These are phyloP conservation scores for Acanthamoeba divionensis DNA, from an alignment of 208 protist species.

Conservation along the genomic window DNA sequence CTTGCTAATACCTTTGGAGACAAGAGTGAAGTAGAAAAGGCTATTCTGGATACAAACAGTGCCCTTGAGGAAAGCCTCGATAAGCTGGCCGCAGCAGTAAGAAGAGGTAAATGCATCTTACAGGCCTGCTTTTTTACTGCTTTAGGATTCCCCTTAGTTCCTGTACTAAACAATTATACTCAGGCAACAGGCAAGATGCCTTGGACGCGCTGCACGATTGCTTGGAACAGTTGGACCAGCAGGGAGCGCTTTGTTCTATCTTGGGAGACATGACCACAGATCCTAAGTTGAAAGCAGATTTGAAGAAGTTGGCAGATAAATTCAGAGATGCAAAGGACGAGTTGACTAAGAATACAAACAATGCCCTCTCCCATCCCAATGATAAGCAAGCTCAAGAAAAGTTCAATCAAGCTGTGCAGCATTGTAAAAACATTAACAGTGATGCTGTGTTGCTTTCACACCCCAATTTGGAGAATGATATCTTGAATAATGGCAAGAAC, in stretches of 20 bases:
- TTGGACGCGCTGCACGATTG: conserved; percentile 9
- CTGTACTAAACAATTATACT: too few relatives aligned
- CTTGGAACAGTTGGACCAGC: conserved; percentile 9
- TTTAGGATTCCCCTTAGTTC: too few relatives aligned
- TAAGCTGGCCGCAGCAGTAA: neutral
- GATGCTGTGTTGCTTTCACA: neutral
- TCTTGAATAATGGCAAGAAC: neutral
- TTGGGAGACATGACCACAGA: neutral
- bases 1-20: neutral
- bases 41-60: neutral
- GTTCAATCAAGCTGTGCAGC: conserved; percentile 2
- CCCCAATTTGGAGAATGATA: neutral
- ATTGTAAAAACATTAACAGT: neutral
- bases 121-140: too few relatives aligned
- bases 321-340: neutral
- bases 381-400: neutral
- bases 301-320: neutral
- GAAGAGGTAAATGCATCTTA: neutral
- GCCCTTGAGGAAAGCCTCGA: neutral
- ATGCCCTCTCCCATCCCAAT: conserved; percentile 7
- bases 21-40: neutral
- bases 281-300: neutral
- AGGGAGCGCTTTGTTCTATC: neutral
- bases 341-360: neutral
- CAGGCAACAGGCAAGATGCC: conserved; percentile 5